Conservation (phyloP, 2,329 filamentous ascomycete species). For the Incumbomyces lentus region DNA sequence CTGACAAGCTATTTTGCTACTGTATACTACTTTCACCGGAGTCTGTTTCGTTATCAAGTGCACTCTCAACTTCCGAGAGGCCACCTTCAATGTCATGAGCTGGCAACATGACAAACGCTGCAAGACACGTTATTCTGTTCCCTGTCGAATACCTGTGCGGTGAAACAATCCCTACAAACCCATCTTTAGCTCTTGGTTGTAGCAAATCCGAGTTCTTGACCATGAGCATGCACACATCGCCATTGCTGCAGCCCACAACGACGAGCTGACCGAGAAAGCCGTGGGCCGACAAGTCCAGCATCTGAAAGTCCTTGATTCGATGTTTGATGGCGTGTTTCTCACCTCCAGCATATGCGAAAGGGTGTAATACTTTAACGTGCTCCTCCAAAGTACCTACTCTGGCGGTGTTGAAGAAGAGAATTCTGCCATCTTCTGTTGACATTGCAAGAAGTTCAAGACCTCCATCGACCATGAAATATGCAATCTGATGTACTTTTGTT, state of each 20-base stretch:
- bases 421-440: constrained; percentile 80
- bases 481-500: constrained; percentile 75
- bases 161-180: constrained; percentile 3
- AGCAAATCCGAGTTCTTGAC: constrained; percentile 33
- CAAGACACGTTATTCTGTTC: constrained; percentile 80
- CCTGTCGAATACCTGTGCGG: constrained; percentile 73
- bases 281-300: constrained; percentile 29
- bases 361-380: constrained; percentile 49
- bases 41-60: background rate
- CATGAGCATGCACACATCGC: constrained; percentile 68
- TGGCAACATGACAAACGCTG: constrained; percentile 74
- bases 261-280: constrained; percentile 42
- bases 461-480: constrained; percentile 50
- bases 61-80: constrained; percentile 13
- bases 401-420: constrained; percentile 69
- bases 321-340: constrained; percentile 54
- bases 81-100: constrained; percentile 31
- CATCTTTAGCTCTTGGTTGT: constrained; percentile 14
- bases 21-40: constrained; percentile 3
- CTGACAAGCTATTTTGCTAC: background rate
- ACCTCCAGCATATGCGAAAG: constrained; percentile 71
- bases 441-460: constrained; percentile 53
- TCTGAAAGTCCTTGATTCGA: constrained; percentile 80
- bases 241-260: constrained; percentile 73
- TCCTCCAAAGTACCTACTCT: constrained; percentile 32